Base-by-base conservation (phyloP, 2,329 filamentous ascomycete species). In the Fusarium clavum region DNA sequence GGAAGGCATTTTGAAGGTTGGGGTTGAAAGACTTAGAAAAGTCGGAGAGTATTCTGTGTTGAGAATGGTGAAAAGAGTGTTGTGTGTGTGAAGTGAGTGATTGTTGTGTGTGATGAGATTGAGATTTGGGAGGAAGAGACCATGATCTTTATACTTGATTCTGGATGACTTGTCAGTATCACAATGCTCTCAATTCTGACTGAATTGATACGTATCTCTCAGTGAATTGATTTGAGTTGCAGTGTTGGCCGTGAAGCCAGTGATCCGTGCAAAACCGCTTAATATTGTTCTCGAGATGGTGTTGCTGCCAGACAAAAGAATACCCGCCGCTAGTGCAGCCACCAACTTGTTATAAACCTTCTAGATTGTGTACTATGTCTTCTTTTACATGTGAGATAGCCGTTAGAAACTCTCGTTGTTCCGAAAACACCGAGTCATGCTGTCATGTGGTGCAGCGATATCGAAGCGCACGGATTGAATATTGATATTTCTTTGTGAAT, bases 1-100 rank as follows among this genome's bases (percentile, higher is more conserved):
- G 64, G 77, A 75, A 74, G 77, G 73, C 77, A 79, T 79, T 58
- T 73, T 79, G 68, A 75, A 77, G 53, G 66, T 60, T 74, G 67
- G 67, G 29, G 65, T 75, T 40, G 68, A 67, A 47, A 69, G 72
- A 72, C 73, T 76, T 67, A 67, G 55, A 63, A 74, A 74, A 68
- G 57, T 67, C 67, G 40, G 55, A 59, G 72, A 73, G 43, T 70
- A 52, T 52, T 76, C 57, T 48, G 68, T 69, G 46, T 73, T 76
- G 47, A 74, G 59, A 75, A 76, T 76, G 60, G 63, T 72, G 70
- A 53, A 72, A 65, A 64, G 67, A 75, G 64, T 69, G 66, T 45
- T 66, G 30, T 49, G 30, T 47, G 56, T 61, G 41, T 47, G 64
- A 70, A 43, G 63, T 71, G 65, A 64, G 25, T 73, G 69, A 48